A percentile compares a stretch with the other conserved stretches of the same genome.
phyloP scores from a whole-genome alignment of 2,329 filamentous ascomycete species.

The Teratosphaeria viscida region DNA sequence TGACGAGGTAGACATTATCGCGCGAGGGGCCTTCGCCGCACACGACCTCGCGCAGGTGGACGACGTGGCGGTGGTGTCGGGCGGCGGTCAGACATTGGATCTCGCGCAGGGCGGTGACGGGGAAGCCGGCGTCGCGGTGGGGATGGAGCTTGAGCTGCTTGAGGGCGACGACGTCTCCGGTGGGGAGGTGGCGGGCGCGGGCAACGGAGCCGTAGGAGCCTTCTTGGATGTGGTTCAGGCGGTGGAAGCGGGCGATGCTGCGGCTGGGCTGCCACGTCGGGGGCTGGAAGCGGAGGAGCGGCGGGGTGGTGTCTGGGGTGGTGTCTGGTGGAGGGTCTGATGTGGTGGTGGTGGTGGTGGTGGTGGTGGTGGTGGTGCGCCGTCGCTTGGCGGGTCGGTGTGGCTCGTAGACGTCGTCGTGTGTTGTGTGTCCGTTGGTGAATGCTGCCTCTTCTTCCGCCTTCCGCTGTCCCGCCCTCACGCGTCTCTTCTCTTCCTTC shows the following conservation, averaged over 20 bases:
- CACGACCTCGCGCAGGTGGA: slow-evolving; percentile 72
- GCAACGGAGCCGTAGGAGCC: slow-evolving; percentile 94
- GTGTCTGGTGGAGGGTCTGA: no score
- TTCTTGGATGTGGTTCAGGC: slow-evolving; percentile 94
- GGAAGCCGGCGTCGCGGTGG: slow-evolving; percentile 63
- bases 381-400: slow-evolving; percentile 45
- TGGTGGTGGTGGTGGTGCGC: slow-evolving; percentile 25
- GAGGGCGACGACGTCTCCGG: slow-evolving; percentile 74
- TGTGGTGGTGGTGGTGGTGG: no score
- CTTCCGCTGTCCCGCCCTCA: slow-evolving; percentile 66
- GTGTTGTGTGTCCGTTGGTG: slow-evolving; percentile 5
- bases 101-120: slow-evolving; percentile 85
- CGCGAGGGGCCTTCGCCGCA: slow-evolving; percentile 14
- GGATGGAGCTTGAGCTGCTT: slow-evolving; percentile 89
- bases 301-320: slow-evolving; percentile 37
- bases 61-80: slow-evolving; percentile 66
- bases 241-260: slow-evolving; percentile 79
- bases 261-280: slow-evolving; percentile 60
- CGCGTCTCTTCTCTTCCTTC: slow-evolving; percentile 80
- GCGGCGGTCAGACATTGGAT: slow-evolving; percentile 83
- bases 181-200: slow-evolving; percentile 62
- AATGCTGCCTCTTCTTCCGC: slow-evolving; percentile 44
- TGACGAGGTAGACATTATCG: slow-evolving; percentile 74
- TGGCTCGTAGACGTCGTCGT: slow-evolving; percentile 14
- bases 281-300: slow-evolving; percentile 59